Evolutionary conservation across 2,329 filamentous ascomycete genomes (phyloP), one percentile per base, ranked within the genome.

Genomic region (Cyphellophora europaea): DNA sequence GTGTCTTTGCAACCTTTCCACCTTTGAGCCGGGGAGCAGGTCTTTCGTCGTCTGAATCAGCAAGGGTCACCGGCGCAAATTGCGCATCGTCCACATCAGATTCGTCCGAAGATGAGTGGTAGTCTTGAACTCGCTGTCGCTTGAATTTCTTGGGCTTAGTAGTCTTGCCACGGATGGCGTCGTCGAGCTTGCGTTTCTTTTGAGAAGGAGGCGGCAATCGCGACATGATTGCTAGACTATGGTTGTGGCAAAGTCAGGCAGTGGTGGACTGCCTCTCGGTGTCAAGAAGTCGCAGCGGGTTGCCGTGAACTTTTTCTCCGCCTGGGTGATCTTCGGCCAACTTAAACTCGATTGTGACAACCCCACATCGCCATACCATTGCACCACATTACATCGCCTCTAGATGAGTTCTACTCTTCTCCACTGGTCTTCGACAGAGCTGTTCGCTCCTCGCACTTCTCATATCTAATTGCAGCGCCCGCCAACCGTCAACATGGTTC

Each of bases 401-500:
- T n/a, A n/a, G n/a, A n/a, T n/a, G n/a, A n/a, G n/a, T n/a, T n/a
- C n/a, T n/a, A n/a, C n/a, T n/a, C n/a, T n/a, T n/a, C n/a, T n/a
- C n/a, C n/a, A n/a, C n/a, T n/a, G n/a, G n/a, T n/a, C n/a, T n/a
- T n/a, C n/a, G n/a, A n/a, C n/a, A n/a, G n/a, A n/a, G n/a, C n/a
- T n/a, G n/a, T n/a, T n/a, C n/a, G n/a, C n/a, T n/a, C n/a, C n/a
- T n/a, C n/a, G n/a, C n/a, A n/a, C n/a, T n/a, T n/a, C n/a, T n/a
- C n/a, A n/a, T n/a, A n/a, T n/a, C n/a, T n/a, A n/a, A n/a, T n/a
- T n/a, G n/a, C n/a, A n/a, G n/a, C n/a, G n/a, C n/a, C n/a, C n/a
- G n/a, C n/a, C n/a, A n/a, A 8, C 13, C 15, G 30, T 18, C 30
- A 58, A 54, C 57, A 98, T 98, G 91, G 91, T 98, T 73, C 82